Conservation (phyloP, 352 stramenopile species). For the Poterioochromonas sp. region DNA sequence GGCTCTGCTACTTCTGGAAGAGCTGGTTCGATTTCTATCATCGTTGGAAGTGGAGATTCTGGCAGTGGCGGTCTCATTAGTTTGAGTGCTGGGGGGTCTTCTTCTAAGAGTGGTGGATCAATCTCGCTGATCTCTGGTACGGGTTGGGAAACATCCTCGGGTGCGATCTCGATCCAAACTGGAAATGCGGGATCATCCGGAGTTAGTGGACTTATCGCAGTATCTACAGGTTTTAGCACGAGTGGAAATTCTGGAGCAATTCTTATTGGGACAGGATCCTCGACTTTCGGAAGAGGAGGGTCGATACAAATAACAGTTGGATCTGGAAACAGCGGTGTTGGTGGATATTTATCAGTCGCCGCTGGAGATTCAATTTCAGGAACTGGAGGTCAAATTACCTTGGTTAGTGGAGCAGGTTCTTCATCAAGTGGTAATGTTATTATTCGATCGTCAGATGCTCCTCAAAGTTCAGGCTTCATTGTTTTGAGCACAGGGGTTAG, state of each 20-base stretch:
- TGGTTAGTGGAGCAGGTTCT: conserved; percentile 54
- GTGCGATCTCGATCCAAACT: conserved; percentile 25
- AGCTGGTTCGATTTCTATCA: conserved; percentile 63
- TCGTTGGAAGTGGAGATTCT: conserved; percentile 65
- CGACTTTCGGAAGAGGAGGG: neutral
- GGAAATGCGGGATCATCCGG: neutral
- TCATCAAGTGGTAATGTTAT: conserved; percentile 13
- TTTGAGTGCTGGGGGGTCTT: conserved; percentile 61
- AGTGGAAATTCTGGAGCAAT: neutral
- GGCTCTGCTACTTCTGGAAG: conserved; percentile 42
- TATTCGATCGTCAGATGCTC: conserved; percentile 25
- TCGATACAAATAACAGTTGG: conserved; percentile 9
- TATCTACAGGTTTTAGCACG: conserved; percentile 19
- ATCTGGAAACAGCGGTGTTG: conserved; percentile 41
- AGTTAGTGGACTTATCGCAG: conserved; percentile 23
- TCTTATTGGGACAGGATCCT: neutral
- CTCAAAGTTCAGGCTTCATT: conserved; percentile 32
- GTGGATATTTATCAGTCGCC: conserved; percentile 55
- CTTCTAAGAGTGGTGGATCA: neutral
- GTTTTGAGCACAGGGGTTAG: conserved; percentile 28
- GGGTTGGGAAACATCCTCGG: neutral
- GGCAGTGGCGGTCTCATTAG: conserved; percentile 65
- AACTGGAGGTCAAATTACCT: conserved; percentile 63
- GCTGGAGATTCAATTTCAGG: conserved; percentile 48
- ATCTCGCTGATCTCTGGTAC: neutral